phyloP scores from a whole-genome alignment of 1,139 yeast genomes.

The Blastobotrys proliferans region DNA sequence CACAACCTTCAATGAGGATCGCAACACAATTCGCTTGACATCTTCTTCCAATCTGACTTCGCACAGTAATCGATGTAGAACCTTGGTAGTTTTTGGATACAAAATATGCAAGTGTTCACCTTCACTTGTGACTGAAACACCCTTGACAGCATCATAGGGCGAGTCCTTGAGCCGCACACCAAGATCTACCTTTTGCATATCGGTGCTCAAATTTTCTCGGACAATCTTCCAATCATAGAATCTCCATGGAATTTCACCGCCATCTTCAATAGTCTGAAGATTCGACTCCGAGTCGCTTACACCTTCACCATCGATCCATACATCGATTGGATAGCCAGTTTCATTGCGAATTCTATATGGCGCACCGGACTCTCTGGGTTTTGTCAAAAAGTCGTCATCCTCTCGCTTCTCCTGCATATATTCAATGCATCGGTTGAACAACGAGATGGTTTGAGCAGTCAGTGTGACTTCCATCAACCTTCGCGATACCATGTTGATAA shows the following conservation, averaged over 20 bases:
- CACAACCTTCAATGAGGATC: constrained; percentile 68
- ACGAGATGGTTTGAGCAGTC: constrained; percentile 61
- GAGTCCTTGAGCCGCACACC: constrained; percentile 59
- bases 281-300: constrained; percentile 16
- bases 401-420: constrained; percentile 65
- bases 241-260: constrained; percentile 70
- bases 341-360: constrained; percentile 81
- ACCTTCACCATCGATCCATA: constrained; percentile 60
- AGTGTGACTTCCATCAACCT: constrained; percentile 75
- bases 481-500: constrained; percentile 67
- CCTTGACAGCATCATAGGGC: constrained; percentile 49
- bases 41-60: constrained; percentile 68
- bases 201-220: constrained; percentile 73
- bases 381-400: constrained; percentile 46
- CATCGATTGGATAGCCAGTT: constrained; percentile 73
- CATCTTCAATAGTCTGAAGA: constrained; percentile 41
- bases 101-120: constrained; percentile 77
- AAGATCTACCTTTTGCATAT: constrained; percentile 54
- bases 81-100: constrained; percentile 56
- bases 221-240: constrained; percentile 91
- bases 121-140: constrained; percentile 69
- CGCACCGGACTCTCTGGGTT: constrained; percentile 72
- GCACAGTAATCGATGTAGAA: constrained; percentile 71
- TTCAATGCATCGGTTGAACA: constrained; percentile 46
- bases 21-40: constrained; percentile 67